Evolutionary conservation across 345 rosid species (phyloP), one percentile per base, ranked within the genome.

Genomic region (Geranium brycei): DNA sequence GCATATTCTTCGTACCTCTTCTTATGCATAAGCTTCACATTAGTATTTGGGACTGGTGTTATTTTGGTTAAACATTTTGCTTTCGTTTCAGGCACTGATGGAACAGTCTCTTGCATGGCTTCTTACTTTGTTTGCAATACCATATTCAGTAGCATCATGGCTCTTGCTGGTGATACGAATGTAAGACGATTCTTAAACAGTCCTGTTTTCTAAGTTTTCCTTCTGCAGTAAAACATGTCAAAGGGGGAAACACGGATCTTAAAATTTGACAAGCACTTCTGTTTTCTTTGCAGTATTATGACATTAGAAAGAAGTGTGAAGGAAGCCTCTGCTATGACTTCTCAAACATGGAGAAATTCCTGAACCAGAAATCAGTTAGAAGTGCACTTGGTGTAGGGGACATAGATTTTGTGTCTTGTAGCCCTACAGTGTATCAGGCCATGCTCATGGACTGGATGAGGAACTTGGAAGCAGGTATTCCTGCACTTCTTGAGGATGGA

Each of bases 381-480:
- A 92, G 80, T 58, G 77, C 91, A 17, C 95, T 91, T 61, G 96
- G 91, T 62, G 97, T 95, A 57, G 92, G 91, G 73, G 78, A 79
- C 67, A 77, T 91, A 64, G 88, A 84, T 57, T 95, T 95, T 53
- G 99, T 91, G 57, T 91, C 97, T 19, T 95, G 99, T 66, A 95
- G 97, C 75, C 78, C 85, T 1, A 79, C 82, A 7, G 97, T 91
- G 61, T 88, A 95, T 74, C 76, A 77, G 73, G 97, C 96, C 47
- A 84, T 95, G 99, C 79, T 91, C 53, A 76, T 81, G 28, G 99
- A 95, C 75, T 91, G 97, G 91, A 95, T 95, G 99, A 85, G 95
- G 71, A 85, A 95, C 72, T 91, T 91, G 1, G 99, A 95, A 84
- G 83, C 72, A 3, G 91, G 97, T 60, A 95, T 95, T 77, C 99